Conservation (phyloP, 495 filamentous ascomycete genomes). For the Aspergillus indologenus region DNA sequence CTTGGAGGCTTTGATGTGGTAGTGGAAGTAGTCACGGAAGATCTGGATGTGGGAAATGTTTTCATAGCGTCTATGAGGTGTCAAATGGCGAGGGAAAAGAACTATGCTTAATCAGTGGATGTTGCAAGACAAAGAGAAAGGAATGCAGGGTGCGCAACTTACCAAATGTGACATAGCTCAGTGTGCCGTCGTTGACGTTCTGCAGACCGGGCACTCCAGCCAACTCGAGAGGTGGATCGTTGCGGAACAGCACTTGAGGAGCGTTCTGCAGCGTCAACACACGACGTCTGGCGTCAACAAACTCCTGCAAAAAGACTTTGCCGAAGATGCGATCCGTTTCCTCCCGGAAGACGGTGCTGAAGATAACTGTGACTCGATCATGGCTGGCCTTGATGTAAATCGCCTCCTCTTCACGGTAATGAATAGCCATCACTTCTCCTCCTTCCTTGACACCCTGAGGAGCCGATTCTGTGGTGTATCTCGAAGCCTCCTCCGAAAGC, state of each 20-base stretch:
- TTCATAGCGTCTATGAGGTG: slow-evolving; percentile 81
- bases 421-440: slow-evolving; percentile 91
- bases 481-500: slow-evolving; percentile 81
- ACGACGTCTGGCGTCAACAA: slow-evolving; percentile 90
- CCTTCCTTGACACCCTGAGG: slow-evolving; percentile 85
- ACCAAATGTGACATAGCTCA: slow-evolving; percentile 99
- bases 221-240: slow-evolving; percentile 89
- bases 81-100: slow-evolving; percentile 92
- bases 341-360: slow-evolving; percentile 96
- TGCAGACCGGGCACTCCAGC: slow-evolving; percentile 79
- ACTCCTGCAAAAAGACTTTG: slow-evolving; percentile 94
- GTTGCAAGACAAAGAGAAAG: not conserved
- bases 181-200: slow-evolving; percentile 67
- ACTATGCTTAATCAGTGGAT: slow-evolving; percentile 51
- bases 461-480: slow-evolving; percentile 85
- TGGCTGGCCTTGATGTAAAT: slow-evolving; percentile 98
- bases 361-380: slow-evolving; percentile 97
- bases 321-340: slow-evolving; percentile 97
- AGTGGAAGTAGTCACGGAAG: slow-evolving; percentile 99
- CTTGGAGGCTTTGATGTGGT: slow-evolving; percentile 99
- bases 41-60: slow-evolving; percentile 99
- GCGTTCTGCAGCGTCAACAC: slow-evolving; percentile 86
- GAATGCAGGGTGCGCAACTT: slow-evolving; percentile 19
- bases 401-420: slow-evolving; percentile 98
- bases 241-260: slow-evolving; percentile 95